Evolutionary conservation across 352 stramenopile species (phyloP).

Genomic region (Globisporangium splendens): DNA sequence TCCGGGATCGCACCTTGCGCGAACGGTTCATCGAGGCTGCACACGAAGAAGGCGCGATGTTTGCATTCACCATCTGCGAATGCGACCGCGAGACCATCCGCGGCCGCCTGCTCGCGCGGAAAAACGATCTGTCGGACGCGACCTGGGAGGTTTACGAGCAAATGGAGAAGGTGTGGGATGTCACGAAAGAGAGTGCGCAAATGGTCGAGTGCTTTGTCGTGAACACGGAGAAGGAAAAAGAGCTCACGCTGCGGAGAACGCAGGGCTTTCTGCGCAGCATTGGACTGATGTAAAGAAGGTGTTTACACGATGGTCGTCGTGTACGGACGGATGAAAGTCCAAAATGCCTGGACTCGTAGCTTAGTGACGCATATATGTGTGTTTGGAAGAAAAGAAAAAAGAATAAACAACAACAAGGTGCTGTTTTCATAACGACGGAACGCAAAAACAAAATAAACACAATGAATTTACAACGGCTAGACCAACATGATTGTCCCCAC

Average conservation of each 20-base stretch:
- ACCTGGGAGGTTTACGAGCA: slow-evolving; percentile 65
- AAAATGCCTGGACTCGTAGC: too few species aligned
- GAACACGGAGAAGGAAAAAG: slow-evolving; percentile 71
- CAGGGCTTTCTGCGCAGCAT: slow-evolving; percentile 61
- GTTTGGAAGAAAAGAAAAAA: too few species aligned
- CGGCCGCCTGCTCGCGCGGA: slow-evolving; percentile 52
- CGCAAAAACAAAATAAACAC: too few species aligned
- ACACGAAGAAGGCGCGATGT: slow-evolving; percentile 43
- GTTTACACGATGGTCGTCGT: not conserved
- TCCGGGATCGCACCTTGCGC: slow-evolving; percentile 41
- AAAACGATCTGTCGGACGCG: slow-evolving; percentile 59
- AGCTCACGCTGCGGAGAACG: slow-evolving; percentile 51
- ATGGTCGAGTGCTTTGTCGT: slow-evolving; percentile 46
- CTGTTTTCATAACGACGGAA: too few species aligned
- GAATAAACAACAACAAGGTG: too few species aligned
- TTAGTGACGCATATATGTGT: too few species aligned
- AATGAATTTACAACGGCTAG: too few species aligned
- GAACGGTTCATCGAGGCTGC: slow-evolving; percentile 39
- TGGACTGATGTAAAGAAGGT: slow-evolving; percentile 28
- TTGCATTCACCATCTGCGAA: slow-evolving; percentile 53
- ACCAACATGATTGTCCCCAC: too few species aligned
- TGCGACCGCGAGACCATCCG: slow-evolving; percentile 71
- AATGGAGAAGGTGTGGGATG: slow-evolving; percentile 52
- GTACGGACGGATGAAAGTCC: not conserved
- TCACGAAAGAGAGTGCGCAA: slow-evolving; percentile 22